phyloP scores from a whole-genome alignment of 2,329 filamentous ascomycete species.

The Aspergillus sp. region DNA sequence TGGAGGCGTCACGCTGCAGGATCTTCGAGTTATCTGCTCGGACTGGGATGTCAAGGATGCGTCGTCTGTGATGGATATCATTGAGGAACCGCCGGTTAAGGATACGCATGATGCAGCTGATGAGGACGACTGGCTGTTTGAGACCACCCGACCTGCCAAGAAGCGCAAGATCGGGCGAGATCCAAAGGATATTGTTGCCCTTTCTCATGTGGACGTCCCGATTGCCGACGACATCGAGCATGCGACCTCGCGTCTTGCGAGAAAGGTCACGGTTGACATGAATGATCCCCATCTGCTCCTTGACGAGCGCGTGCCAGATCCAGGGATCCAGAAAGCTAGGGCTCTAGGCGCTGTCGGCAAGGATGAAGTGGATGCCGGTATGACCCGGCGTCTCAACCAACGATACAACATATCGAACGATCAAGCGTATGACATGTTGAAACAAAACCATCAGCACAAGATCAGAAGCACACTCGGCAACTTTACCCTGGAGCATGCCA shows the following conservation, averaged over 20 bases:
- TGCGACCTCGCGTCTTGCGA: slow-evolving; percentile 62
- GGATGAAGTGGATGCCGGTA: slow-evolving; percentile 58
- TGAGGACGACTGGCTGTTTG: slow-evolving; percentile 44
- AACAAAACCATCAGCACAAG: slow-evolving; percentile 95
- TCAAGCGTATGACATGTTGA: slow-evolving; percentile 86
- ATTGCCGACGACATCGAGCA: slow-evolving; percentile 73
- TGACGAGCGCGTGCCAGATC: slow-evolving; percentile 61
- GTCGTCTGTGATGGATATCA: slow-evolving; percentile 32
- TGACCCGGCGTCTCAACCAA: slow-evolving; percentile 63
- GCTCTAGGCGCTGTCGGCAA: slow-evolving; percentile 25
- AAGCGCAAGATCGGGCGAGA: slow-evolving; percentile 51
- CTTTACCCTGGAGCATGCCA: slow-evolving; percentile 84
- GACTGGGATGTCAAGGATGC: slow-evolving; percentile 67
- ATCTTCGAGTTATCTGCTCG: slow-evolving; percentile 75
- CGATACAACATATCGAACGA: slow-evolving; percentile 97
- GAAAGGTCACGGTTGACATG: slow-evolving; percentile 72
- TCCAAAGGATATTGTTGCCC: slow-evolving; percentile 37
- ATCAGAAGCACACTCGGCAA: slow-evolving; percentile 86
- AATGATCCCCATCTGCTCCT: slow-evolving; percentile 81
- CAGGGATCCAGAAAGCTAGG: slow-evolving; percentile 46
- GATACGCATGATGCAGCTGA: slow-evolving; percentile 44
- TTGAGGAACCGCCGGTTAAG: slow-evolving; percentile 11
- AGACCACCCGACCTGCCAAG: slow-evolving; percentile 48
- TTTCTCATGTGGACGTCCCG: slow-evolving; percentile 55
- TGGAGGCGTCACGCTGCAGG: slow-evolving; percentile 65